Conservation (phyloP, 805 yeast genomes). For the Nakazawaea sp. region DNA sequence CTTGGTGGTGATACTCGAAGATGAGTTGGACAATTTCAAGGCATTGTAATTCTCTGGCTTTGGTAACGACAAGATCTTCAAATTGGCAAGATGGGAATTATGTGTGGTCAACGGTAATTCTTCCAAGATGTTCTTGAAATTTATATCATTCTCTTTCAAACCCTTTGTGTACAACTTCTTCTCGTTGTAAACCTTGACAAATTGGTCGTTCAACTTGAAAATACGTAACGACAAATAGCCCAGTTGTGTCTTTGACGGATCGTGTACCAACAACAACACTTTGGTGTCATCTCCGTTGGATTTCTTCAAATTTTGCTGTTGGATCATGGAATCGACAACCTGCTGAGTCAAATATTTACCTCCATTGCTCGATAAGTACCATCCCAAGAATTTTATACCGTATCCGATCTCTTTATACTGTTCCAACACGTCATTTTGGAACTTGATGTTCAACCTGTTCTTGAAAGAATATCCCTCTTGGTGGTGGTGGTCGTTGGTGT, state of each 20-base stretch:
- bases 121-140: constrained; percentile 59
- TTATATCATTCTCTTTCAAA: constrained; percentile 51
- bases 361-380: constrained; percentile 67
- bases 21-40: constrained; percentile 33
- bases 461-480: constrained; percentile 51
- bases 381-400: constrained; percentile 70
- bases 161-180: constrained; percentile 62
- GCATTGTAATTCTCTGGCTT: constrained; percentile 24
- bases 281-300: constrained; percentile 27
- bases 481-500: constrained; percentile 40
- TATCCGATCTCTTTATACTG: constrained; percentile 55
- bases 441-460: constrained; percentile 55
- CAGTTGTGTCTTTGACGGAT: constrained; percentile 59
- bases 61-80: constrained; percentile 22
- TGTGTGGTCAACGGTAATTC: constrained; percentile 63
- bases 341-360: constrained; percentile 65
- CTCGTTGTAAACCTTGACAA: constrained; percentile 43
- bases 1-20: constrained; percentile 29
- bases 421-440: constrained; percentile 60
- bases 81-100: constrained; percentile 57
- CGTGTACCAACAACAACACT: constrained; percentile 56
- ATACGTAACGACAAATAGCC: constrained; percentile 63
- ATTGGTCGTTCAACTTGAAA: constrained; percentile 57
- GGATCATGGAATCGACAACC: constrained; percentile 62
- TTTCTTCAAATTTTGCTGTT: constrained; percentile 37